Base-by-base conservation (phyloP, 768 basidiomycete genomes). In the Termitomyces sp. region DNA sequence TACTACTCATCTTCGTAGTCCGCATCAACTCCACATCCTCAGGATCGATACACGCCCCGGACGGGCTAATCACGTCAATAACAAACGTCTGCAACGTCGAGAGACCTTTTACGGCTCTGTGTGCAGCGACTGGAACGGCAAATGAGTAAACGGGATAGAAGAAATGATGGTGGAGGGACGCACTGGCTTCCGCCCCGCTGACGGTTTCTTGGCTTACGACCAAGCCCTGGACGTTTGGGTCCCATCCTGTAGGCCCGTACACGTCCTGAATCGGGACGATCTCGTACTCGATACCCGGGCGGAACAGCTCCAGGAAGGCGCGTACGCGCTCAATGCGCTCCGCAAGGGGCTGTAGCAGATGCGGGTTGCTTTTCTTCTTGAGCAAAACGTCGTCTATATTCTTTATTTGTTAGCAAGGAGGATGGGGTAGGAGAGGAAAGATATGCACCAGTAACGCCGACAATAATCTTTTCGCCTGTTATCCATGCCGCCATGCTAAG, bases 401-500 rank as follows among this genome's bases (percentile, higher is more conserved):
- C 53, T 45, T 9, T 24, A 34, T 5, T 36, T 27, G 22, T 49
- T 27, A 26, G 6, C 7, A 10, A 27, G 42, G 64, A 65, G 56
- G 46, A 52, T 37, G 56, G n/a, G 46, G 10, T 37, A 49, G 51
- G 56, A 43, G 20, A 10, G 46, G 16, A 53, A 50, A 53, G 34
- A 33, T n/a, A 64, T 79, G 65, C 57, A 89, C 92, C 89, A 53
- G 93, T 91, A 39, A 98, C 76, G 5, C 97, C 97, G 62, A 98
- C 86, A 60, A 98, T 92, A 66, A 98, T 74, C 71, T 94, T 95
- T 61, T 79, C 71, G 44, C 73, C 69, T 0, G 95, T 79, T 56
- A 98, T 86, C 82, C 89, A 94, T 1, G 91, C 86, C 13, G 85
- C 89, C 86, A 97, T 93, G 67, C 93, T 91, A 12, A 99, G 82